phyloP scores from a whole-genome alignment of 352 stramenopile genomes.

The Hyaloperonospora arabidopsidis region DNA sequence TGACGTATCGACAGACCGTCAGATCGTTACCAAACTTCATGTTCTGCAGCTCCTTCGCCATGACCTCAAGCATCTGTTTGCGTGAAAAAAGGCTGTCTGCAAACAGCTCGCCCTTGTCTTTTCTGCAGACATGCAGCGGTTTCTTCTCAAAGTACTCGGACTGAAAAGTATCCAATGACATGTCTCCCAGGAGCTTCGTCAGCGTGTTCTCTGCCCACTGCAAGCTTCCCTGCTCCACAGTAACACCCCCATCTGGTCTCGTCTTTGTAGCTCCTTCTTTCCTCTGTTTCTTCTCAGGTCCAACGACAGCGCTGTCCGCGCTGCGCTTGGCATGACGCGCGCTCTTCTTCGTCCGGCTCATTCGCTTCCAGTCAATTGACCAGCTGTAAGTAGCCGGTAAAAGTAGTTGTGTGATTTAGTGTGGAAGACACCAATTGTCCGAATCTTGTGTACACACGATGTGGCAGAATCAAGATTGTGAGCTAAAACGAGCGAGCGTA shows the following conservation, averaged over 20 bases:
- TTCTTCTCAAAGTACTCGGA: conserved; percentile 82
- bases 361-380: conserved; percentile 21
- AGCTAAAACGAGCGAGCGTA: no score
- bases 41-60: conserved; percentile 35
- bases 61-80: conserved; percentile 55
- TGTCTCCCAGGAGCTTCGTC: conserved; percentile 51
- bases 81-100: conserved; percentile 53
- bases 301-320: conserved; percentile 16
- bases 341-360: conserved; percentile 45
- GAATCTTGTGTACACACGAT: no score
- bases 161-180: conserved; percentile 54
- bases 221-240: conserved; percentile 15
- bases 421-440: no score
- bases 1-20: conserved; percentile 68
- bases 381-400: no score
- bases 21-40: conserved; percentile 61
- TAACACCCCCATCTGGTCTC: neutral
- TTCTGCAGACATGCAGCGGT: conserved; percentile 54
- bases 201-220: conserved; percentile 30
- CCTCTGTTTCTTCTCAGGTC: conserved; percentile 38
- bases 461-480: no score
- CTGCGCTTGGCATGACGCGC: conserved; percentile 36
- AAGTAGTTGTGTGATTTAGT: no score
- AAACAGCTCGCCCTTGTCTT: conserved; percentile 51
- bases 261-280: conserved; percentile 4